Percentiles rank a stretch among this genome's conserved stretches.
Conservation (phyloP, 768 basidiomycete species). For the Panaeolus papilionaceus region DNA sequence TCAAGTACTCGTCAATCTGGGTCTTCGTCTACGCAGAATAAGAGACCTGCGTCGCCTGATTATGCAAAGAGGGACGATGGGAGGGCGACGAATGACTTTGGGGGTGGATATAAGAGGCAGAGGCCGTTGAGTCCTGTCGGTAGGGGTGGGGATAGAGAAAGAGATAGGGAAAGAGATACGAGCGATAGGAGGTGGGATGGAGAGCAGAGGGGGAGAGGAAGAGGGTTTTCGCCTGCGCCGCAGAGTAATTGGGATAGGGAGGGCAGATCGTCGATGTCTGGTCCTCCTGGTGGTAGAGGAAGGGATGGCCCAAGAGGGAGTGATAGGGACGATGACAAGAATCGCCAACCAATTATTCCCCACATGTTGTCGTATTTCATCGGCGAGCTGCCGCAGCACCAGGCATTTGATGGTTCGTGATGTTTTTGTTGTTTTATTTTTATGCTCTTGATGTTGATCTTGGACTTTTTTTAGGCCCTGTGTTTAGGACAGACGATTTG, state of each 20-base stretch:
- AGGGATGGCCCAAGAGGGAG: conserved; percentile 34
- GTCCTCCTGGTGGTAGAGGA: conserved; percentile 24
- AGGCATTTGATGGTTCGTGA: conserved; percentile 83
- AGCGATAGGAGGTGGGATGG: conserved; percentile 42
- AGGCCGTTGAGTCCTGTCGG: conserved; percentile 32
- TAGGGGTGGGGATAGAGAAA: conserved; percentile 21
- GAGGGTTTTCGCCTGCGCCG: conserved; percentile 54
- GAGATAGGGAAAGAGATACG: conserved; percentile 39
- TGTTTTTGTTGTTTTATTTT: conserved; percentile 9
- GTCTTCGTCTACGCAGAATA: conserved; percentile 24
- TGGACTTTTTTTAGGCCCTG: conserved; percentile 64
- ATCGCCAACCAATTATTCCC: conserved; percentile 43
- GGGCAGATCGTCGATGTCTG: conserved; percentile 24
- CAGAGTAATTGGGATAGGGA: conserved; percentile 53
- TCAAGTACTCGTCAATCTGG: background rate
- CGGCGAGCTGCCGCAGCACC: conserved; percentile 72
- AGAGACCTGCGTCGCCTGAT: conserved; percentile 47
- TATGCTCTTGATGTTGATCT: conserved; percentile 13
- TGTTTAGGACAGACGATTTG: conserved; percentile 89
- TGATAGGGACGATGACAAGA: conserved; percentile 51
- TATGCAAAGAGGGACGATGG: conserved; percentile 38
- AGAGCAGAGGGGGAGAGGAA: conserved; percentile 42
- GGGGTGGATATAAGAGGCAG: conserved; percentile 42
- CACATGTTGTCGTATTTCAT: conserved; percentile 84
- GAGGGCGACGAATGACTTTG: conserved; percentile 34